Base-by-base conservation (phyloP, 2,329 filamentous ascomycete genomes). In the Rutstroemia sp. region DNA sequence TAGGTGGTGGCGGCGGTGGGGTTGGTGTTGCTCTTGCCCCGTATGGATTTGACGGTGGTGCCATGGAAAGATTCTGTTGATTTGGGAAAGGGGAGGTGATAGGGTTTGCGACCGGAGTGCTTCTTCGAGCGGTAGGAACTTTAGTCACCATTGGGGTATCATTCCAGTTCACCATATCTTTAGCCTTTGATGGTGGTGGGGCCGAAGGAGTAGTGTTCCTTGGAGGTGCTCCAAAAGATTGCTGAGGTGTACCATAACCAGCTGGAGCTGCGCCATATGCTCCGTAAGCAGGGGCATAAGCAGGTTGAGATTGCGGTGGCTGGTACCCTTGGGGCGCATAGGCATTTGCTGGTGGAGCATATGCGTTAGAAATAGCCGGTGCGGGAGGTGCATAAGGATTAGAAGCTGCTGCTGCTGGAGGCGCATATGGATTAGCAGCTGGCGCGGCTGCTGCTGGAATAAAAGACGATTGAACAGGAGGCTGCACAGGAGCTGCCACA, bases 101-200 rank as follows among this genome's bases (percentile, higher is more conserved):
- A 16, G 49, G 42, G 3, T 87, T 77, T 52, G 83, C 81, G 45
- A 74, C 68, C 19, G 83, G 76, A 1, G 92, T 96, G 47, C 79
- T 79, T 68, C 86, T 83, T 63, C 92, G 84, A 21, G 86, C 63
- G 14, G 82, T 80, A n/a, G 87, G 79, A 54, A 80, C 75, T 75
- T 92, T 90, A 47, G 82, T 79, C 47, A 97, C 88, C 66, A 96
- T 81, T 1, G 94, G 94, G 52, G 95, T 87, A 71, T 99, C 94
- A 65, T 99, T 99, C 94, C 94, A 99, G 65, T 88, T 87, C 27
- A 86, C 82, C 61, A 86, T 85, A 61, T 87, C 86, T 67, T 85
- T 86, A 57, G 82, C 77, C 67, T 83, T 84, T 9, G 88, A 82
- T 18, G 89, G 83, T 21, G 90, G 85, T 42, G 83, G 78, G 23